These are phyloP conservation scores for Bremia lactucae DNA, from an alignment of 352 stramenopile genomes.

Conservation along the genomic window DNA sequence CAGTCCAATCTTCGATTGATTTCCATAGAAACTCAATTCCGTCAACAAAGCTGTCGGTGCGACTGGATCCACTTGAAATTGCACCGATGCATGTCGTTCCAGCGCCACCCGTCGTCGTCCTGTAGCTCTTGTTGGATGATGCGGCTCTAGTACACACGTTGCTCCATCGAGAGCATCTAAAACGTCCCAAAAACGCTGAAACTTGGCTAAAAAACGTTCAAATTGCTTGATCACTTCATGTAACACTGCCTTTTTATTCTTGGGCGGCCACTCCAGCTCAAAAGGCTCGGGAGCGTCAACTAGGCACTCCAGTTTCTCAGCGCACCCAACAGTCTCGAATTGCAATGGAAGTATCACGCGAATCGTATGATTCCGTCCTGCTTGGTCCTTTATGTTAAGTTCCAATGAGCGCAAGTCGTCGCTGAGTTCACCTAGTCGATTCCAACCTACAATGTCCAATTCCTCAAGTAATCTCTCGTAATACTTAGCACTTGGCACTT, in stretches of 20 bases:
- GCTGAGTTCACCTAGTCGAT: constrained; percentile 34
- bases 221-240: constrained; percentile 37
- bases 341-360: constrained; percentile 32
- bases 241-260: constrained; percentile 9
- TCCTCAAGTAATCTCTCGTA: constrained; percentile 55
- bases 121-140: constrained; percentile 50
- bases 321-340: constrained; percentile 12
- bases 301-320: constrained; percentile 10
- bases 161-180: constrained; percentile 62
- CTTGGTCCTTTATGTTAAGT: constrained; percentile 32
- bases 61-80: constrained; percentile 51
- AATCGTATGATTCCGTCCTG: constrained; percentile 33
- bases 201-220: constrained; percentile 39
- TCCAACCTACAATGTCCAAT: constrained; percentile 53
- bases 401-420: constrained; percentile 50
- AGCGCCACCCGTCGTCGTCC: constrained; percentile 53
- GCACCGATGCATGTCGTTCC: constrained; percentile 53
- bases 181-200: constrained; percentile 72
- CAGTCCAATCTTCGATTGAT: constrained; percentile 33
- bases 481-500: constrained; percentile 38
- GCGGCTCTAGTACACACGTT: constrained; percentile 70
- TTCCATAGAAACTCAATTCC: constrained; percentile 73
- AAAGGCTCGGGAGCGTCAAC: constrained; percentile 53
- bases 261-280: constrained; percentile 22
- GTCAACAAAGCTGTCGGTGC: constrained; percentile 30